Evolutionary conservation across 2,329 filamentous ascomycete genomes (phyloP).

Genomic region (Pseudocercospora crystallina): DNA sequence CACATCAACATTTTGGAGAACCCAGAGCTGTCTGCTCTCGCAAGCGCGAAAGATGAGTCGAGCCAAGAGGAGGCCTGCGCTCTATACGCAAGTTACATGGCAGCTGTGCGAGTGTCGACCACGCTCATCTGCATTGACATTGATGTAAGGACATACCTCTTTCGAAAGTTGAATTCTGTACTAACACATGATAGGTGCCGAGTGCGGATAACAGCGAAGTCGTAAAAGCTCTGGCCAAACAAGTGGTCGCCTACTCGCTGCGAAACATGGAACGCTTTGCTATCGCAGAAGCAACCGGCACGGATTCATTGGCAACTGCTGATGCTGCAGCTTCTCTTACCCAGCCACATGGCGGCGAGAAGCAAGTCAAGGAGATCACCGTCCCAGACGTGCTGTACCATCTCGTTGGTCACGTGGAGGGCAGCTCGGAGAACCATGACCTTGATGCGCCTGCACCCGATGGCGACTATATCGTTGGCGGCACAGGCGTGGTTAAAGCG

Average conservation of each 20-base stretch:
- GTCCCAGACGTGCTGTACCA: conserved; percentile 83
- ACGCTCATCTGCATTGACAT: conserved; percentile 88
- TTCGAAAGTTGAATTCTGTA: background rate
- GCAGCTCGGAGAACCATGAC: conserved; percentile 53
- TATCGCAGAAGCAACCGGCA: conserved; percentile 58
- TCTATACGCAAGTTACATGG: conserved; percentile 85
- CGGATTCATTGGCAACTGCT: conserved; percentile 37
- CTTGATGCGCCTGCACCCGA: conserved; percentile 73
- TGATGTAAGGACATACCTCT: conserved; percentile 53
- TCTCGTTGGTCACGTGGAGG: conserved; percentile 71
- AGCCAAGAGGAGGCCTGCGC: conserved; percentile 91
- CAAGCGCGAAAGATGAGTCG: conserved; percentile 73
- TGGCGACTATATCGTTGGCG: conserved; percentile 93
- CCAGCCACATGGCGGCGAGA: conserved; percentile 45
- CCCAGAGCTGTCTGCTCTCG: conserved; percentile 66
- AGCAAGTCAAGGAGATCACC: conserved; percentile 56
- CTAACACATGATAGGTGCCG: conserved; percentile 53
- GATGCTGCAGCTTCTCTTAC: conserved; percentile 46
- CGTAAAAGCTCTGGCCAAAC: conserved; percentile 86
- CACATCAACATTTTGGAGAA: conserved; percentile 89
- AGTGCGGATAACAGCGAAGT: conserved; percentile 79
- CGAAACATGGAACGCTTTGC: conserved; percentile 83
- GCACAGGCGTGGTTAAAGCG: conserved; percentile 92
- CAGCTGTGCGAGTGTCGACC: conserved; percentile 78
- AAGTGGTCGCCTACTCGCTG: conserved; percentile 91